These are phyloP conservation scores for Cyphellophora attinorum DNA, from an alignment of 2,329 filamentous ascomycete genomes.

Conservation along the genomic window DNA sequence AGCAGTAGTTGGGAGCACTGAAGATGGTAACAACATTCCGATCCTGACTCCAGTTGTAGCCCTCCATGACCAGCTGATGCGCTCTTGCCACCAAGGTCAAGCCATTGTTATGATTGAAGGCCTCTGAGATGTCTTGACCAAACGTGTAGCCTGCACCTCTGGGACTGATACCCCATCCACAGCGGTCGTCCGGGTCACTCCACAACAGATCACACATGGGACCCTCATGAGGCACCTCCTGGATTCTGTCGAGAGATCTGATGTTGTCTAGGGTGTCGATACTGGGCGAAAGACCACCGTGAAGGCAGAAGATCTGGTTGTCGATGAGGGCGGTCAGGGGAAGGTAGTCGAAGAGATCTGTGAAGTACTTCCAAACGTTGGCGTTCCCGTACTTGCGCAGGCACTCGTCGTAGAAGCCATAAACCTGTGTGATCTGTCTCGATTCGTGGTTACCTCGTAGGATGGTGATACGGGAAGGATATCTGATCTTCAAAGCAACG, in stretches of 20 bases:
- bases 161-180: conserved; percentile 91
- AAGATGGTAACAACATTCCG: conserved; percentile 98
- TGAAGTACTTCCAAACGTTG: conserved; percentile 99
- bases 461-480: conserved; percentile 95
- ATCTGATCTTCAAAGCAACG: conserved; percentile 94
- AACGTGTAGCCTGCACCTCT: conserved; percentile 93
- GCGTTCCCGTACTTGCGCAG: conserved; percentile 98
- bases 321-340: conserved; percentile 95
- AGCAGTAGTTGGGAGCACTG: conserved; percentile 88
- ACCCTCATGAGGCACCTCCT: conserved; percentile 96
- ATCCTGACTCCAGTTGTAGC: conserved; percentile 99
- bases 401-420: conserved; percentile 99
- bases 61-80: conserved; percentile 98
- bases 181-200: conserved; percentile 95
- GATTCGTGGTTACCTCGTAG: conserved; percentile 98
- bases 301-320: conserved; percentile 98
- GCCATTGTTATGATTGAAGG: conserved; percentile 98
- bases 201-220: conserved; percentile 97
- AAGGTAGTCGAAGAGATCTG: conserved; percentile 96
- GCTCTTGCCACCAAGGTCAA: conserved; percentile 90
- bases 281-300: conserved; percentile 91
- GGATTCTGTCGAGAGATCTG: conserved; percentile 85
- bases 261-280: conserved; percentile 96
- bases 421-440: conserved; percentile 96
- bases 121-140: conserved; percentile 94